Evolutionary conservation across 2,329 filamentous ascomycete genomes (phyloP).

Genomic region (Arthrobotrys musiformis): DNA sequence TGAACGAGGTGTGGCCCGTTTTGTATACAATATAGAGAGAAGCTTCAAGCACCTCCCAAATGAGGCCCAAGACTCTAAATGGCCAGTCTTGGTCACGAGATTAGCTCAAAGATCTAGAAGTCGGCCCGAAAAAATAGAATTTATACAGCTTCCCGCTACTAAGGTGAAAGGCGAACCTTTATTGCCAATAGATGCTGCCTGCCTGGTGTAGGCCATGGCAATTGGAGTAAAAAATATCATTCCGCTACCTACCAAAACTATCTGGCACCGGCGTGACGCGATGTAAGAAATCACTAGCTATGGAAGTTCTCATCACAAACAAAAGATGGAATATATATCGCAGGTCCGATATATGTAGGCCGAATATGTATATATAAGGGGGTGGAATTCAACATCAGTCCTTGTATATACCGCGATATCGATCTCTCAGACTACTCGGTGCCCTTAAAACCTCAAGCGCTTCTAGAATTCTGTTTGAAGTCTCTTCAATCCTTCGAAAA

Average conservation of each 20-base stretch:
- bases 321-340: no score
- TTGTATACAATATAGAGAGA: neutral
- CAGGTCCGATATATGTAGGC: no score
- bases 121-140: no score
- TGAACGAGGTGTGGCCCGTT: neutral
- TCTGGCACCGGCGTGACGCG: neutral
- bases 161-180: neutral
- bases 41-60: neutral
- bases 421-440: no score
- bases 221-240: neutral
- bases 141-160: neutral
- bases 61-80: neutral
- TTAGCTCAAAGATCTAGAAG: neutral
- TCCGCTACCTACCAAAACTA: neutral
- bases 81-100: neutral
- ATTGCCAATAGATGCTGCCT: neutral
- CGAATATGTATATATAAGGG: no score
- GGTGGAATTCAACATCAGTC: no score
- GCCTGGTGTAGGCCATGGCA: neutral
- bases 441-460: no score
- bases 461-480: no score
- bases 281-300: neutral
- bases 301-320: no score
- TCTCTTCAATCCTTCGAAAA: no score
- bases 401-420: no score